A percentile compares a stretch with the other conserved stretches of the same genome.
Conservation (phyloP, 805 yeast genomes). For the Lipomyces mesembrius region DNA sequence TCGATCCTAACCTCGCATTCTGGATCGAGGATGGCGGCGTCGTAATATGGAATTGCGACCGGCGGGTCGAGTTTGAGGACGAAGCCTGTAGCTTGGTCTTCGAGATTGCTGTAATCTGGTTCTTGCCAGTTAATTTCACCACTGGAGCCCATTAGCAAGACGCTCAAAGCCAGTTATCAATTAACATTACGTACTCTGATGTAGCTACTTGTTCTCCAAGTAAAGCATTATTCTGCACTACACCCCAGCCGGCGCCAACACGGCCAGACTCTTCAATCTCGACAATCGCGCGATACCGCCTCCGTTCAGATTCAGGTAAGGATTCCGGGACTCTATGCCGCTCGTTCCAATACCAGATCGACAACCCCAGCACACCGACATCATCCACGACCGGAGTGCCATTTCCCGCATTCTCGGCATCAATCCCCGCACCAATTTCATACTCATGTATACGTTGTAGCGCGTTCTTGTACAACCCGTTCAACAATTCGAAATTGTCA, state of each 20-base stretch:
- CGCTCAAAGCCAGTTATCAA: neutral
- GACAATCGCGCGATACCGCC: conserved; percentile 22
- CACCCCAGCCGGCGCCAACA: conserved; percentile 29
- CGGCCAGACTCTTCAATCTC: conserved; percentile 16
- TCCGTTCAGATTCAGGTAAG: neutral
- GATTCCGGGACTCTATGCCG: conserved; percentile 19
- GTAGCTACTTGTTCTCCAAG: conserved; percentile 17
- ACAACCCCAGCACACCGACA: conserved; percentile 43
- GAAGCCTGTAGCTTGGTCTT: conserved; percentile 42
- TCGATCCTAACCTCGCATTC: conserved; percentile 20
- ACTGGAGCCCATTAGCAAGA: neutral
- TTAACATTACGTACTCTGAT: neutral
- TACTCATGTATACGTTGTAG: conserved; percentile 33
- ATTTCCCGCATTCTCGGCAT: conserved; percentile 32
- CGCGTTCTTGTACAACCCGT: conserved; percentile 42
- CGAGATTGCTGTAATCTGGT: conserved; percentile 37
- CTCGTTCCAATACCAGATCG: conserved; percentile 43
- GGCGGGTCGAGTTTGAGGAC: conserved; percentile 47
- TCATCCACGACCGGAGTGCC: conserved; percentile 46
- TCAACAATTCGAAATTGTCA: conserved; percentile 47
- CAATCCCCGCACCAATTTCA: conserved; percentile 13
- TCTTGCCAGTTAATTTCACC: conserved; percentile 28
- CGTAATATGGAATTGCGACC: conserved; percentile 35
- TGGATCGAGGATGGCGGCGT: conserved; percentile 34
- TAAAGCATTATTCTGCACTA: conserved; percentile 30